These are phyloP conservation scores for Cutaneotrichosporon cyanovorans DNA, from an alignment of 1,284 basidiomycete species.

Conservation along the genomic window DNA sequence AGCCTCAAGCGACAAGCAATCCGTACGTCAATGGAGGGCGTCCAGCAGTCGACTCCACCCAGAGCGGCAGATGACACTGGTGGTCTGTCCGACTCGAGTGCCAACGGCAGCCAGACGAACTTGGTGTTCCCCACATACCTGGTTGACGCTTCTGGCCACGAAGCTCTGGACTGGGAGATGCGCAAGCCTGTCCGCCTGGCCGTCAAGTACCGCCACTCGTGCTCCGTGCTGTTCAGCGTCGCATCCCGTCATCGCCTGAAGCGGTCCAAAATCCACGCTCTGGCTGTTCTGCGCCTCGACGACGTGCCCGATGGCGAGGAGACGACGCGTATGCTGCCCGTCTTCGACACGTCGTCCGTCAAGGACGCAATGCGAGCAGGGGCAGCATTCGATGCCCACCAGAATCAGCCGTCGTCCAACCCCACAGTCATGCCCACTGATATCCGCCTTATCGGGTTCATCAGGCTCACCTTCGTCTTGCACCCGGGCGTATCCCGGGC, in stretches of 20 bases:
- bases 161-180: constrained; percentile 17
- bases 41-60: neutral
- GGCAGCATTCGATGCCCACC: neutral
- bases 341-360: constrained; percentile 33
- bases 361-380: constrained; percentile 21
- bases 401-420: neutral
- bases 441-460: constrained; percentile 24
- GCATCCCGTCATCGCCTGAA: constrained; percentile 26
- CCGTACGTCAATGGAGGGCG: no score
- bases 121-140: no score
- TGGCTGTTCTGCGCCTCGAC: constrained; percentile 30
- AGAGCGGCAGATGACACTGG: neutral
- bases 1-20: no score
- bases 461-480: constrained; percentile 28
- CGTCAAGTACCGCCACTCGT: constrained; percentile 43
- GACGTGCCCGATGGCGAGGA: constrained; percentile 31
- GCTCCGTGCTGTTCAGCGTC: constrained; percentile 38
- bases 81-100: neutral
- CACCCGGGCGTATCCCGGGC: constrained; percentile 35
- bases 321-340: constrained; percentile 19
- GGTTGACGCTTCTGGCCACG: neutral
- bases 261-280: constrained; percentile 33
- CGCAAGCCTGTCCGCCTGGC: constrained; percentile 28
- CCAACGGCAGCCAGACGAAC: neutral
- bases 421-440: neutral